Percentiles rank a stretch among this genome's conserved stretches.
Conservation (phyloP, 2,329 filamentous ascomycete genomes). For the Trichophyton schoenleinii region DNA sequence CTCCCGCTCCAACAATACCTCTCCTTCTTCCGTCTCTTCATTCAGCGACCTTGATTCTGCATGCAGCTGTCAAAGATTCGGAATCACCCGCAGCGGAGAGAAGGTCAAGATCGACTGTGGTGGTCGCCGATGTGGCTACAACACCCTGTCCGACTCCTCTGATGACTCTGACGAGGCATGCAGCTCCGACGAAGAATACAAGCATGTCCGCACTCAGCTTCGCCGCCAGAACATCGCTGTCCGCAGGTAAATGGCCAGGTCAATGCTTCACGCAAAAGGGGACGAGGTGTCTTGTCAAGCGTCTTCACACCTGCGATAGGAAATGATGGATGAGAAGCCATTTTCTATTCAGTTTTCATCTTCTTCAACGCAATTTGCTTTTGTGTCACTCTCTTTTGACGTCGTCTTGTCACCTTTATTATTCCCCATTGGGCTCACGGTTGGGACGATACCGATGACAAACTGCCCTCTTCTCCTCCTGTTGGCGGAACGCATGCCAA, state of each 20-base stretch:
- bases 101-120: slow-evolving; percentile 94
- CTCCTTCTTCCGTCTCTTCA: slow-evolving; percentile 48
- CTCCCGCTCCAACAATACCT: slow-evolving; percentile 55
- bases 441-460: neutral
- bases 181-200: slow-evolving; percentile 44
- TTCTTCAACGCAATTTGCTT: slow-evolving; percentile 1
- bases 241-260: slow-evolving; percentile 21
- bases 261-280: neutral
- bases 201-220: slow-evolving; percentile 23
- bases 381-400: neutral
- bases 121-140: slow-evolving; percentile 73
- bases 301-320: slow-evolving; percentile 1
- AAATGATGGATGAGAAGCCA: slow-evolving; percentile 3
- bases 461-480: neutral
- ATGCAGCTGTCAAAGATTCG: slow-evolving; percentile 93
- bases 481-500: neutral
- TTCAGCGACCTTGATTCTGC: slow-evolving; percentile 48
- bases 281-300: neutral
- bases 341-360: neutral
- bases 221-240: slow-evolving; percentile 30
- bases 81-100: slow-evolving; percentile 84
- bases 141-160: slow-evolving; percentile 32
- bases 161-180: slow-evolving; percentile 48
- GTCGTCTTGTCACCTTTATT: neutral
- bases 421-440: neutral